Evolutionary conservation across 208 protist species (phyloP).

Genomic region (Leishmania turanica): DNA sequence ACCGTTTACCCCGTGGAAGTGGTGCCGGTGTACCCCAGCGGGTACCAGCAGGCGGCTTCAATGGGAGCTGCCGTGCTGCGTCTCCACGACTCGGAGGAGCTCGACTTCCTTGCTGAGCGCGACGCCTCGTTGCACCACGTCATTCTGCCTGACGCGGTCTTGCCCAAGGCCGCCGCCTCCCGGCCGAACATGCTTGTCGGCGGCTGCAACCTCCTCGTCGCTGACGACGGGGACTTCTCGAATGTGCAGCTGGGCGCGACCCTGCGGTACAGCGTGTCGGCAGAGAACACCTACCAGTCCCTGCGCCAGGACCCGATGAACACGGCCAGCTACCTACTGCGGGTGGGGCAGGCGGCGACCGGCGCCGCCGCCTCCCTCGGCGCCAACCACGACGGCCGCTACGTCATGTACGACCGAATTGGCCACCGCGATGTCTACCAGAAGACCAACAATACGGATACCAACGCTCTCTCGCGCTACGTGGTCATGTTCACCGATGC

Average conservation of each 20-base stretch:
- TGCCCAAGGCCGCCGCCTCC: constrained; percentile 30
- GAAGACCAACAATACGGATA: constrained; percentile 61
- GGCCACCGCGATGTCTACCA: constrained; percentile 59
- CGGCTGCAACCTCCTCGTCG: constrained; percentile 65
- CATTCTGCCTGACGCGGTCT: constrained; percentile 56
- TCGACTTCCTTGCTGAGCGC: constrained; percentile 63
- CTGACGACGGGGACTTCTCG: constrained; percentile 42
- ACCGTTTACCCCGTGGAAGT: constrained; percentile 80
- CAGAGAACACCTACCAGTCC: constrained; percentile 70
- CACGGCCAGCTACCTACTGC: constrained; percentile 77
- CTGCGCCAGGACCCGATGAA: constrained; percentile 57
- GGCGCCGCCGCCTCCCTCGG: constrained; percentile 28
- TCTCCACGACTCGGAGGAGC: constrained; percentile 22
- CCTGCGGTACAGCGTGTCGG: constrained; percentile 51
- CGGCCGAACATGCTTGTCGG: constrained; percentile 73
- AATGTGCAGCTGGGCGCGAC: constrained; percentile 22
- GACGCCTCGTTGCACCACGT: constrained; percentile 56
- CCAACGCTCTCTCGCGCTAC: constrained; percentile 55
- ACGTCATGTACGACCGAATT: constrained; percentile 70
- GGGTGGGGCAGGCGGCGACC: constrained; percentile 15
- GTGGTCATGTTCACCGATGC: constrained; percentile 60
- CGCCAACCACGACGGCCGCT: constrained; percentile 51
- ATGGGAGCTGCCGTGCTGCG: constrained; percentile 19
- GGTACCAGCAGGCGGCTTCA: constrained; percentile 38
- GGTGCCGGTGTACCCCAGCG: constrained; percentile 68